Base-by-base conservation (phyloP, 2,329 filamentous ascomycete genomes). In the Capronia coronata region DNA sequence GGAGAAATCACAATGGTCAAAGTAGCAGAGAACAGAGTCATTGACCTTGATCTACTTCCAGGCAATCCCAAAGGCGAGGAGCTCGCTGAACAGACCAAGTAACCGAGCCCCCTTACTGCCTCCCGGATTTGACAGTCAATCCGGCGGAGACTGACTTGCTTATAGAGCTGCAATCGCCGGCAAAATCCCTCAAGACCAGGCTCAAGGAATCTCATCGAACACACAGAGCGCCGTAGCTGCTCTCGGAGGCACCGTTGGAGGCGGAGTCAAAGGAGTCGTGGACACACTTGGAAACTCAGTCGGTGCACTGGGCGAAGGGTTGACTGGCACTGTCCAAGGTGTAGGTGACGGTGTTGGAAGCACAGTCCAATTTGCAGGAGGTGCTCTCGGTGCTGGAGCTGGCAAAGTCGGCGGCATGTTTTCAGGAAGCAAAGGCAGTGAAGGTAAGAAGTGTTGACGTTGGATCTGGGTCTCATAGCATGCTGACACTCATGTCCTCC, bases 1-100 rank as follows among this genome's bases (percentile, higher is more conserved):
- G 18, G 18, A n/a, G 8, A 37, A 37, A 21, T 46, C 46, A 80
- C 27, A 4, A 57, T 58, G 56, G 56, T 58, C 44, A 58, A 58
- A 40, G 56, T 57, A 13, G 50, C 51, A 42, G 56, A 58, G 37
- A 58, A 58, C 50, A 46, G 52, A 38, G 54, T 58, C 5, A 43
- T 58, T 32, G 54, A 58, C 37, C 51, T 58, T 30, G 54, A 58
- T 22, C n/a, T 58, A 16, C 45, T 58, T 37, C 56, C 56, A 21
- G 56, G 54, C 23, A 47, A 58, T 42, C 46, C 45, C 19, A 51
- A 48, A 40, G 51, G 48, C 27, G 46, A 55, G 13, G 42, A 47
- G 37, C 47, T 54, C 13, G 46, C 48, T 13, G 43, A 56, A 34
- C 51, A 58, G 18, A 52, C 53, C 21, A 50, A 43, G 56, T 56